Conservation (phyloP, 2,329 filamentous ascomycete genomes). For the Dothistroma pini region DNA sequence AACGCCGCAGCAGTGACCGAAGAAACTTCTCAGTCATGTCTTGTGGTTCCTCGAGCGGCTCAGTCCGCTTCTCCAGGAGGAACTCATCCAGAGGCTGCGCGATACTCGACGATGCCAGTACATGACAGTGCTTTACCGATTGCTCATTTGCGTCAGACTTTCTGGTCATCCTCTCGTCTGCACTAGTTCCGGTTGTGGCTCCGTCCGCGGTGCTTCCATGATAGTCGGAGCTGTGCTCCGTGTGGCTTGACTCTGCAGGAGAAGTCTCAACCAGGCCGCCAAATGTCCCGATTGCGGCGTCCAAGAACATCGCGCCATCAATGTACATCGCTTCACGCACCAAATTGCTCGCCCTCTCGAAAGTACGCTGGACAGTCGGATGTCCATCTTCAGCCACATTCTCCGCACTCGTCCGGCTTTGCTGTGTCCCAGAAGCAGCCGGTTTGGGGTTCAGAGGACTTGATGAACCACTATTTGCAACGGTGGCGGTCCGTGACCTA, state of each 20-base stretch:
- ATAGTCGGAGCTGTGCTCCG: constrained; percentile 22
- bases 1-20: constrained; percentile 27
- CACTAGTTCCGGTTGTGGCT: constrained; percentile 20
- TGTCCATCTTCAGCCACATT: constrained; percentile 12
- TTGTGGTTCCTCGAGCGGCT: constrained; percentile 11
- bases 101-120: constrained; percentile 22
- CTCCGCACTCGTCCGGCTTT: constrained; percentile 13
- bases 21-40: constrained; percentile 24
- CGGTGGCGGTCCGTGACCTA: constrained; percentile 5
- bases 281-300: constrained; percentile 32
- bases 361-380: constrained; percentile 33
- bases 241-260: constrained; percentile 13
- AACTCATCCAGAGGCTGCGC: background rate
- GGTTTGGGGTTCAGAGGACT: constrained; percentile 5
- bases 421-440: constrained; percentile 7
- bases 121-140: constrained; percentile 18
- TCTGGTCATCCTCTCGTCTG: constrained; percentile 16
- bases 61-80: constrained; percentile 10
- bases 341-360: constrained; percentile 47
- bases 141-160: constrained; percentile 10
- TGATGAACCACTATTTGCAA: constrained; percentile 1
- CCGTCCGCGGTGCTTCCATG: constrained; percentile 16
- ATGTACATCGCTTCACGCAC: constrained; percentile 48
- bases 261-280: constrained; percentile 24
- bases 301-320: constrained; percentile 48